phyloP scores from a whole-genome alignment of 2,329 filamentous ascomycete genomes.

The Purpureocillium takamizusanense region DNA sequence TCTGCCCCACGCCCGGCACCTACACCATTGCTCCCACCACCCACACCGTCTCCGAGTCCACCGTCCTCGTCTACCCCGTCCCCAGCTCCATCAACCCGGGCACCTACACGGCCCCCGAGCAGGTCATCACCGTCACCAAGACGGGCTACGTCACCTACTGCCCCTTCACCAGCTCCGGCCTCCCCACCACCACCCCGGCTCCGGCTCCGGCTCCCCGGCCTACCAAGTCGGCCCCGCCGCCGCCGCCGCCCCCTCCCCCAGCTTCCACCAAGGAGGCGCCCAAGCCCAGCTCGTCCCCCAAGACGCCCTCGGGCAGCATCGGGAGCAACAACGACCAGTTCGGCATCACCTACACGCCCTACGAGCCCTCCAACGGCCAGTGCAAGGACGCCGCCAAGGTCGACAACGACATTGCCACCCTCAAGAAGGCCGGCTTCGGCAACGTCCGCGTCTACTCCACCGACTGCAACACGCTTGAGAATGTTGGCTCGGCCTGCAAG shows the following conservation, averaged over 20 bases:
- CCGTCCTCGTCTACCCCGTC: slow-evolving; percentile 54
- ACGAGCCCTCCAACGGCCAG: slow-evolving; percentile 41
- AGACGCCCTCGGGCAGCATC: slow-evolving; percentile 19
- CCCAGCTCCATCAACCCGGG: slow-evolving; percentile 58
- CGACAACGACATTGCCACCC: slow-evolving; percentile 47
- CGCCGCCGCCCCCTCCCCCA: slow-evolving; percentile 9
- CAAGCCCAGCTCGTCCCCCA: slow-evolving; percentile 2
- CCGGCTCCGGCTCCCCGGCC: slow-evolving; percentile 18
- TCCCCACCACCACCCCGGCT: slow-evolving; percentile 20
- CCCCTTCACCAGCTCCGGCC: slow-evolving; percentile 47
- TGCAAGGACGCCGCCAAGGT: slow-evolving; percentile 60
- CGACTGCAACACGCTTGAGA: slow-evolving; percentile 75
- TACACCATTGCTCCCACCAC: slow-evolving; percentile 67
- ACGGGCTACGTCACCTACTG: slow-evolving; percentile 62
- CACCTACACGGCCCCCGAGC: slow-evolving; percentile 62
- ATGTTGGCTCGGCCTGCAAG: slow-evolving; percentile 61
- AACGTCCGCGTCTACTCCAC: slow-evolving; percentile 80
- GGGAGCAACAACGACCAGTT: slow-evolving; percentile 45
- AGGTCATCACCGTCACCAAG: slow-evolving; percentile 59
- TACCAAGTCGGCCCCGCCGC: slow-evolving; percentile 11
- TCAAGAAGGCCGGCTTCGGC: slow-evolving; percentile 59
- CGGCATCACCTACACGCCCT: slow-evolving; percentile 77
- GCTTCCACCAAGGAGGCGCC: slow-evolving; percentile 5
- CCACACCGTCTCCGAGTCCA: slow-evolving; percentile 46
- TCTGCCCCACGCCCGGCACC: slow-evolving; percentile 64